These are phyloP conservation scores for Chimonanthus praecox DNA, from an alignment of 164 flowering plant species.

Conservation along the genomic window DNA sequence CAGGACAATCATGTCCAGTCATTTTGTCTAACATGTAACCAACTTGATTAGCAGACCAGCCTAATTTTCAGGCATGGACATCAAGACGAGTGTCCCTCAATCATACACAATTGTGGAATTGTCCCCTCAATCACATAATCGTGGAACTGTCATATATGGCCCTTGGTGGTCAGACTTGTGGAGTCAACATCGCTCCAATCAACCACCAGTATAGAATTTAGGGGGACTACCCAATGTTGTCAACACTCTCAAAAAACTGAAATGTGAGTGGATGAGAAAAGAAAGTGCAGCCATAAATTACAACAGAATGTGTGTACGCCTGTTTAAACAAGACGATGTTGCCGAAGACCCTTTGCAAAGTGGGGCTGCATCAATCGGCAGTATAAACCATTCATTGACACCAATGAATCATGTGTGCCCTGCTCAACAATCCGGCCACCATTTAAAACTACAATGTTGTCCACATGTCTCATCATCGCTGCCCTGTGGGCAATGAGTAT, in stretches of 20 bases:
- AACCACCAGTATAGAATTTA: constrained; percentile 13
- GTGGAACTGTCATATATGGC: too few relatives aligned
- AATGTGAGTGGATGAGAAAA: constrained; percentile 12
- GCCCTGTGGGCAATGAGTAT: constrained; percentile 90
- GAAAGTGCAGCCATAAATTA: constrained; percentile 9
- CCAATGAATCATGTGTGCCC: constrained; percentile 81
- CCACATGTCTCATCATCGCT: constrained; percentile 99
- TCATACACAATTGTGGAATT: too few relatives aligned
- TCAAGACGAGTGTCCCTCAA: too few relatives aligned
- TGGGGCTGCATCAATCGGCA: constrained; percentile 96
- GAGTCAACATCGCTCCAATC: not conserved
- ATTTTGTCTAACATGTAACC: too few relatives aligned
- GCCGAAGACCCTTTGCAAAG: constrained; percentile 80
- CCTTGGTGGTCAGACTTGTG: too few relatives aligned
- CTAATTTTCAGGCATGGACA: too few relatives aligned
- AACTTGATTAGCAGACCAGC: too few relatives aligned
- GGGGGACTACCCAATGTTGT: not conserved
- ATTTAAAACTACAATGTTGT: constrained; percentile 92
- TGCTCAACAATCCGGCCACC: constrained; percentile 93
- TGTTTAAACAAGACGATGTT: constrained; percentile 63
- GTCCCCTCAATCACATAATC: too few relatives aligned
- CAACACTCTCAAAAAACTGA: not conserved
- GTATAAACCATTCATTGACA: constrained; percentile 79
- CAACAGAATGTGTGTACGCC: not conserved
- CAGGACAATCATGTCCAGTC: too few relatives aligned